A percentile compares a stretch with the other conserved stretches of the same genome.
Evolutionary conservation across 495 filamentous ascomycete genomes (phyloP).

Genomic region (Extremus antarcticus): DNA sequence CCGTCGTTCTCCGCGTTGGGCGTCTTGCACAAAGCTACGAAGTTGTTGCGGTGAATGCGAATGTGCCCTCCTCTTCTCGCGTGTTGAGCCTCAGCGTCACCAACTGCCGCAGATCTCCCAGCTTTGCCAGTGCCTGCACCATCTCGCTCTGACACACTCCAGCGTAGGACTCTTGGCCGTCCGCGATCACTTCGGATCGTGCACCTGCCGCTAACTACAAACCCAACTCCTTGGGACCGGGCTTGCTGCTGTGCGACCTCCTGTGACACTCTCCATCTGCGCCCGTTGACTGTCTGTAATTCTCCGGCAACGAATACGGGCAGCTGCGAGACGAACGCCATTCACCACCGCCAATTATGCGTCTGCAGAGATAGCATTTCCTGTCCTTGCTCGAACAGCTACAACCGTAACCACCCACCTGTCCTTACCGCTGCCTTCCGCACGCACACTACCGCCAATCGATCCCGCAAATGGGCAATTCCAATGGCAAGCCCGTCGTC

Average conservation of each 20-base stretch:
- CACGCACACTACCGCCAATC: neutral
- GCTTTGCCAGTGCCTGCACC: too few species aligned
- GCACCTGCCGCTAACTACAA: neutral
- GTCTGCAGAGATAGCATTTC: neutral
- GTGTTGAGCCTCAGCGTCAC: too few species aligned
- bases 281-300: neutral
- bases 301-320: neutral
- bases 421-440: neutral
- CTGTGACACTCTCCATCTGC: neutral
- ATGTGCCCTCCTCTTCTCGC: too few species aligned
- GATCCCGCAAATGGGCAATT: slow-evolving; percentile 68
- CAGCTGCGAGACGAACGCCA: neutral
- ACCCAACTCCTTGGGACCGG: neutral
- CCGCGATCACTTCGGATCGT: neutral
- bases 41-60: too few species aligned
- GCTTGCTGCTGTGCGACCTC: neutral
- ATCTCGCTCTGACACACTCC: too few species aligned
- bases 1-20: too few species aligned
- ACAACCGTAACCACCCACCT: neutral
- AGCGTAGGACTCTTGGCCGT: neutral
- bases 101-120: too few species aligned
- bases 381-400: too few species aligned
- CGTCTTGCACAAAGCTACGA: too few species aligned
- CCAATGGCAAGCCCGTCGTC: slow-evolving; percentile 82
- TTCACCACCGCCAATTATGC: neutral